phyloP scores from a whole-genome alignment of 2,329 filamentous ascomycete species.

The Chaetomiaceae sp. region DNA sequence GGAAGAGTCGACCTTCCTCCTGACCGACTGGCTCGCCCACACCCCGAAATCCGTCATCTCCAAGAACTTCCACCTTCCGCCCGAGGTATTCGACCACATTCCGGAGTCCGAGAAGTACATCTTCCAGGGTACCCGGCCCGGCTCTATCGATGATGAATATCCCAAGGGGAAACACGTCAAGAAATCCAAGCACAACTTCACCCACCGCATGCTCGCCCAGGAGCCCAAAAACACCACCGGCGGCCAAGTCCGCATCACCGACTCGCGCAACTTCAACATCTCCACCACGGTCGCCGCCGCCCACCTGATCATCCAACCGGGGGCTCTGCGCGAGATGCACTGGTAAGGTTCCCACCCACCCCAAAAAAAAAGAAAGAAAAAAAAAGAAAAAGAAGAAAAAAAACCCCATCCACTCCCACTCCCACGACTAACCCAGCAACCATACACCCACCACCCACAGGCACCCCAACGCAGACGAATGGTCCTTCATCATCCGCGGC shows the following conservation, averaged over 20 bases:
- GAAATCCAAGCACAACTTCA: conserved; percentile 64
- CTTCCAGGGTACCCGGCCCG: conserved; percentile 64
- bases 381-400: too few relatives aligned
- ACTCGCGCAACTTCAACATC: conserved; percentile 71
- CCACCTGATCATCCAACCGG: conserved; percentile 65
- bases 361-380: too few relatives aligned
- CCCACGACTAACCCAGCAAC: too few relatives aligned
- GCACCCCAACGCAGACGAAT: conserved; percentile 76
- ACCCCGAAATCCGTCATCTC: conserved; percentile 65
- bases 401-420: too few relatives aligned
- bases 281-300: conserved; percentile 70
- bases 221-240: conserved; percentile 62
- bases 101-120: conserved; percentile 70
- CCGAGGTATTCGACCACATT: conserved; percentile 65
- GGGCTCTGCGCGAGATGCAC: conserved; percentile 73
- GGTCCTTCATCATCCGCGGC: conserved; percentile 73
- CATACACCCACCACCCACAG: too few relatives aligned
- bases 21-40: conserved; percentile 70
- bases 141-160: conserved; percentile 60
- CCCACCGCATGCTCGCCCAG: conserved; percentile 67
- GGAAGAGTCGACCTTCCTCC: conserved; percentile 64
- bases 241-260: conserved; percentile 68
- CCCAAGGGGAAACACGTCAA: conserved; percentile 59
- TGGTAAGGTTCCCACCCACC: too few relatives aligned
- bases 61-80: conserved; percentile 70